Conservation (phyloP, 495 filamentous ascomycete genomes). For the Trichoderma virens region DNA sequence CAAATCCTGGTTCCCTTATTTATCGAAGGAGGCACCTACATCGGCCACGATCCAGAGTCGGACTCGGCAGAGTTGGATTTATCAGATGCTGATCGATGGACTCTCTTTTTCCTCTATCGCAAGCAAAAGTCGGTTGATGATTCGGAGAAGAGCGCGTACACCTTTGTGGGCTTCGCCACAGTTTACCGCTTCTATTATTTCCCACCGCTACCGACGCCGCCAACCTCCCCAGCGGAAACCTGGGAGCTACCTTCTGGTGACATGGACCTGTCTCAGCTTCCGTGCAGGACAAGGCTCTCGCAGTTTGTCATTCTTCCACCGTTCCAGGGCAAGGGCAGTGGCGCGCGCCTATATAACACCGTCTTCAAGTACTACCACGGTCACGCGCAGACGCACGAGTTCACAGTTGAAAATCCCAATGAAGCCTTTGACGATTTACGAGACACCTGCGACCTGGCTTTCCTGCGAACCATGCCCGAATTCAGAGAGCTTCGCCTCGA, state of each 20-base stretch:
- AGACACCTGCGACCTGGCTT: constrained; percentile 71
- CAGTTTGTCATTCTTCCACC: constrained; percentile 92
- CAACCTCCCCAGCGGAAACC: constrained; percentile 21
- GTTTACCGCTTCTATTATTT: constrained; percentile 76
- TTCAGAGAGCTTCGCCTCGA: constrained; percentile 49
- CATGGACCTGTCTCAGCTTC: constrained; percentile 34
- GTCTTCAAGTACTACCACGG: constrained; percentile 60
- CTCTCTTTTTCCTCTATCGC: constrained; percentile 74
- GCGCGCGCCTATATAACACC: constrained; percentile 69
- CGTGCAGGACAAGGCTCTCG: constrained; percentile 73
- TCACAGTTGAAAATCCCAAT: constrained; percentile 94
- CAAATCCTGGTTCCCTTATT: constrained; percentile 80
- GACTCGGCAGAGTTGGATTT: neutral
- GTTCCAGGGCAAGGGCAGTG: constrained; percentile 72
- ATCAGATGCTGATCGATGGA: constrained; percentile 69
- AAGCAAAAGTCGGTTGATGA: constrained; percentile 42
- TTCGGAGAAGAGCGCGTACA: constrained; percentile 49
- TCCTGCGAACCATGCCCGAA: constrained; percentile 46
- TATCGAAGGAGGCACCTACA: constrained; percentile 78
- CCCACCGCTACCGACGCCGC: constrained; percentile 23
- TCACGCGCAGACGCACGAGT: constrained; percentile 59
- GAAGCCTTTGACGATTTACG: constrained; percentile 89
- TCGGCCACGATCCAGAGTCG: constrained; percentile 59
- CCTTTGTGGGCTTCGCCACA: constrained; percentile 78
- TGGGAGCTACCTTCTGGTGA: constrained; percentile 21